These are phyloP conservation scores for Podaxis rugospora DNA, from an alignment of 768 basidiomycete genomes.

Conservation along the genomic window DNA sequence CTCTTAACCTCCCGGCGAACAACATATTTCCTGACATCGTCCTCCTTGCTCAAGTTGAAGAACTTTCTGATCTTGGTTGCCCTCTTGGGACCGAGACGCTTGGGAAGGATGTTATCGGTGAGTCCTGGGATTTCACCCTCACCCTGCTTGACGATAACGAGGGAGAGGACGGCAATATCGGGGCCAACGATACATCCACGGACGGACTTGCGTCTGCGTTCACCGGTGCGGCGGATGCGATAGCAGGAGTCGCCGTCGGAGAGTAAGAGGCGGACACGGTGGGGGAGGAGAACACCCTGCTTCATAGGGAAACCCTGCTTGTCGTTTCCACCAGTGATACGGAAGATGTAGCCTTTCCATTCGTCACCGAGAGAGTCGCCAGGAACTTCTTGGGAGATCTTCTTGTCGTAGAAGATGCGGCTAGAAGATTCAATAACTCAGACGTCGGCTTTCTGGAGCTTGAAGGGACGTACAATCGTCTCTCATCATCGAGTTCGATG, in stretches of 20 bases:
- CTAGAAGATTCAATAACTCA: conserved; percentile 31
- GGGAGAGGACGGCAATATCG: conserved; percentile 91
- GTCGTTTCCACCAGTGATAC: conserved; percentile 98
- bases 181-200: conserved; percentile 97
- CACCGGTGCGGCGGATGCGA: conserved; percentile 86
- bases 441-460: neutral
- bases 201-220: conserved; percentile 98
- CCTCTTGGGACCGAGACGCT: conserved; percentile 94
- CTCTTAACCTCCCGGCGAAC: conserved; percentile 88
- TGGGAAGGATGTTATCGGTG: conserved; percentile 89
- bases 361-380: conserved; percentile 91
- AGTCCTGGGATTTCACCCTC: conserved; percentile 86
- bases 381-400: conserved; percentile 92
- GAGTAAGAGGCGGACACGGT: conserved; percentile 93
- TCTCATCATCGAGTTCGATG: conserved; percentile 92
- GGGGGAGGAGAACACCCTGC: conserved; percentile 93
- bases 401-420: conserved; percentile 96
- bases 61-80: conserved; percentile 96
- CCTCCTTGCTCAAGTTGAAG: conserved; percentile 97
- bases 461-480: conserved; percentile 55
- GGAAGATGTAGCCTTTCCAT: conserved; percentile 95
- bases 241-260: conserved; percentile 97
- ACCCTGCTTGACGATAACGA: conserved; percentile 96
- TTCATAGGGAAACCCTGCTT: conserved; percentile 99
- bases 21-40: conserved; percentile 98